Base-by-base conservation (phyloP, 2,329 filamentous ascomycete species). In the Fusarium buharicum region DNA sequence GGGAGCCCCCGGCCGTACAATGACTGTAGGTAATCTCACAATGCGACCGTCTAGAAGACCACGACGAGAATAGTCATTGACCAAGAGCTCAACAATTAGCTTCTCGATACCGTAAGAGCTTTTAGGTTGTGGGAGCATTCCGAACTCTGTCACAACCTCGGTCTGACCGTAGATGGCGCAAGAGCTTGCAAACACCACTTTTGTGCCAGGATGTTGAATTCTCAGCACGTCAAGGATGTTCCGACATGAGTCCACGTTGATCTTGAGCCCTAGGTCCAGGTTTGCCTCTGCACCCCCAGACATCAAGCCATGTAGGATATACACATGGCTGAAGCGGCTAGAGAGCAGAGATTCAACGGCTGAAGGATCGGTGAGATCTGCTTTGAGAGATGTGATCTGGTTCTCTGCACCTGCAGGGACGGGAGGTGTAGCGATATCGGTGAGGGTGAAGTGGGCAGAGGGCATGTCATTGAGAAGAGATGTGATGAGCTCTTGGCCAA, bases 281-380 rank as follows among this genome's bases (percentile, higher is more conserved):
- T 87, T 83, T 16, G 82, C 83, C 72, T 89, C 86, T 11, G 84
- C 81, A 16, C 85, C 86, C 16, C 81, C 81, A 0, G 84, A 87
- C 86, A 88, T 88, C 71, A 88, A 83, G 30, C 86, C 86, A 66
- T 88, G 86, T 45, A 88, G 82, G 38, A 86, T 79, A 67, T 86
- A 88, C 40, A 84, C 77, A 0, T 27, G 80, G 75, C 40, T 81
- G 75, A 34, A 82, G 72, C 11, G 64, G 59, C 1, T 65, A 50
- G 12, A 67, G 36, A 18, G 66, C 40, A 43, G 77, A 56, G 22
- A 79, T 64, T 3, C 52, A 33, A 77, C 56, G 1, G 49, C 52
- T 4, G 53, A 53, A 0, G 66, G 50, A 6, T 66, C 53, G 2
- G 52, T 70, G 3, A 74, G 50, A n/a, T 74, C 71, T 2, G 69